These are phyloP conservation scores for Clavispora phyllophila DNA, from an alignment of 805 yeast species.

Conservation along the genomic window DNA sequence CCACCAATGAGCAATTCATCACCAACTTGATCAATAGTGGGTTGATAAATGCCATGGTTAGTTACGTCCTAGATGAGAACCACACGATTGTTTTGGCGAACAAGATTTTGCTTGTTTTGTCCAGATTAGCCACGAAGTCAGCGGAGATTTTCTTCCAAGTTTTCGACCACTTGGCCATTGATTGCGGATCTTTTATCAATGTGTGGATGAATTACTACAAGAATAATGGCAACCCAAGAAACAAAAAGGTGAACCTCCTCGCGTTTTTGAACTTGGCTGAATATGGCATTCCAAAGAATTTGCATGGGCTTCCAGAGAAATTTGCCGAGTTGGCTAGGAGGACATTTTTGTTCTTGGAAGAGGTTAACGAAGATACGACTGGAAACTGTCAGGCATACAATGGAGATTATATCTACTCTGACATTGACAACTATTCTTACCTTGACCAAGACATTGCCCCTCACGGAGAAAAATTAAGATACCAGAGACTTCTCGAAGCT, in stretches of 20 bases:
- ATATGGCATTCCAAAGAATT: conserved; percentile 23
- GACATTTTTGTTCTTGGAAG: conserved; percentile 57
- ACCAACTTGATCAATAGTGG: conserved; percentile 39
- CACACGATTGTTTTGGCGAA: conserved; percentile 38
- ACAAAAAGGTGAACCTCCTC: conserved; percentile 61
- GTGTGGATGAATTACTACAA: conserved; percentile 38
- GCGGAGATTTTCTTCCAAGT: conserved; percentile 31
- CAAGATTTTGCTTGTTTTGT: conserved; percentile 33
- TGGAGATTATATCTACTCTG: conserved; percentile 34
- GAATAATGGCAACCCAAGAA: conserved; percentile 68
- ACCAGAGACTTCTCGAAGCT: conserved; percentile 25
- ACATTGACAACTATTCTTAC: conserved; percentile 38
- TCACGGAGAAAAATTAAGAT: conserved; percentile 39
- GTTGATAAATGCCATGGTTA: conserved; percentile 37
- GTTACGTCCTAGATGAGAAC: conserved; percentile 38
- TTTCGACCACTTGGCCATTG: conserved; percentile 24
- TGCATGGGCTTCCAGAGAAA: conserved; percentile 10
- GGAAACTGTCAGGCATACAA: conserved; percentile 35
- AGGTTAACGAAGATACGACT: conserved; percentile 51
- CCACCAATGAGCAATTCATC: conserved; percentile 22
- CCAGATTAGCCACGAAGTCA: conserved; percentile 31
- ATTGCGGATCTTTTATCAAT: conserved; percentile 20
- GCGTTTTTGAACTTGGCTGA: conserved; percentile 53
- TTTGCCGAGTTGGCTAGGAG: conserved; percentile 27
- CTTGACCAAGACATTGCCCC: conserved; percentile 37